These are phyloP conservation scores for Puccinia triticina DNA, from an alignment of 1,284 basidiomycete genomes.

Conservation along the genomic window DNA sequence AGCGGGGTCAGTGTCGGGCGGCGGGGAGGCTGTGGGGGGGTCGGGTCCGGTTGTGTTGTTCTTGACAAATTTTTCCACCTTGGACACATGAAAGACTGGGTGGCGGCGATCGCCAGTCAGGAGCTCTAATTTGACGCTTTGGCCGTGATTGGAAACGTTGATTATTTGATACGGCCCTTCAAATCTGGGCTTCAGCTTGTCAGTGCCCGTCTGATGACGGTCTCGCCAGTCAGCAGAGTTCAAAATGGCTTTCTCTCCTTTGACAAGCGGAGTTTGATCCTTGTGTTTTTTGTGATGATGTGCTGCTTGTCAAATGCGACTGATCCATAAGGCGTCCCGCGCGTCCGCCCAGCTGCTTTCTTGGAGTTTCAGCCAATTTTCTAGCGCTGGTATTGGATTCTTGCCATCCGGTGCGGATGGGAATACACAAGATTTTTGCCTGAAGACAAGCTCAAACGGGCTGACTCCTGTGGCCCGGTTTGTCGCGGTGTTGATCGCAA, in stretches of 20 bases:
- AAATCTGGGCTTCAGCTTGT: no score
- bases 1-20: no score
- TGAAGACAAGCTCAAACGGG: slow-evolving; percentile 52
- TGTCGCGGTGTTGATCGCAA: slow-evolving; percentile 23
- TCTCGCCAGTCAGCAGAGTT: no score
- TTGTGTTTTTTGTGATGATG: not conserved
- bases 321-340: not conserved
- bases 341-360: not conserved
- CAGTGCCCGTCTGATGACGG: no score
- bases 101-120: slow-evolving; percentile 1
- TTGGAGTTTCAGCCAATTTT: not conserved
- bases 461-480: slow-evolving; percentile 53
- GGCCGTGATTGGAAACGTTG: not conserved
- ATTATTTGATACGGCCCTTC: no score
- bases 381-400: no score
- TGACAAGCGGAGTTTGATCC: not conserved
- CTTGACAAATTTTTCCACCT: no score
- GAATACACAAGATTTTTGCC: slow-evolving; percentile 36
- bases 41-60: no score
- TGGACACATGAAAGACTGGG: slow-evolving; percentile 17
- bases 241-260: not conserved
- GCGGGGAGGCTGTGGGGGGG: no score
- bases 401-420: slow-evolving; percentile 28
- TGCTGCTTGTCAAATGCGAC: not conserved
- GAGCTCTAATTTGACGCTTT: no score